A percentile compares a stretch with the other conserved stretches of the same genome.
phyloP scores from a whole-genome alignment of 352 stramenopile species.

The Phytopythium aichiense region DNA sequence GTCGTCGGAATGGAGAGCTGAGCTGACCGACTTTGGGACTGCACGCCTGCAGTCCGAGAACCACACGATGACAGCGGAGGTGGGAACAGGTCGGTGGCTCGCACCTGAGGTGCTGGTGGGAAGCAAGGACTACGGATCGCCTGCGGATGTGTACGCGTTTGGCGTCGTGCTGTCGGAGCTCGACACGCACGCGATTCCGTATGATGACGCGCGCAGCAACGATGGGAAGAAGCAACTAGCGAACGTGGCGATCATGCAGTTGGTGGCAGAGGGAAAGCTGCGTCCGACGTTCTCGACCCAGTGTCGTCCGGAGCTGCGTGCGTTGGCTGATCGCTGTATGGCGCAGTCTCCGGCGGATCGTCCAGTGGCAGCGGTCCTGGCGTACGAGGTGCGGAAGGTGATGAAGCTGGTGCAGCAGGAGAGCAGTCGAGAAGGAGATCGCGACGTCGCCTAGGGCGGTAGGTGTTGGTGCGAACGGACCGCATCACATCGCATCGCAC shows the following conservation, averaged over 20 bases:
- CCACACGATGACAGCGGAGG: conserved; percentile 13
- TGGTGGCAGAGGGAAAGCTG: not conserved
- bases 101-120: conserved; percentile 9
- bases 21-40: too few relatives aligned
- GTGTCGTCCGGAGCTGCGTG: not conserved
- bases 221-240: not conserved
- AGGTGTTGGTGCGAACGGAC: too few relatives aligned
- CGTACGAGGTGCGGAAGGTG: not conserved
- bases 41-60: too few relatives aligned
- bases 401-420: not conserved
- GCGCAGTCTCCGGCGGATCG: not conserved
- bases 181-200: conserved; percentile 11
- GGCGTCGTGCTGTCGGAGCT: conserved; percentile 11
- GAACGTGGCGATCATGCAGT: not conserved
- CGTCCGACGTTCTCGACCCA: not conserved
- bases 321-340: not conserved
- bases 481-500: too few relatives aligned
- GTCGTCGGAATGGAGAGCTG: too few relatives aligned
- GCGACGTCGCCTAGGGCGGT: too few relatives aligned
- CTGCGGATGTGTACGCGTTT: not conserved
- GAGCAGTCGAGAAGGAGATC: too few relatives aligned
- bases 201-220: not conserved
- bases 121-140: too few relatives aligned
- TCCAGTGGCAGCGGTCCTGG: not conserved
- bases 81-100: conserved; percentile 12